Base-by-base conservation (phyloP, 2,329 filamentous ascomycete species). In the Ciborinia camelliae region DNA sequence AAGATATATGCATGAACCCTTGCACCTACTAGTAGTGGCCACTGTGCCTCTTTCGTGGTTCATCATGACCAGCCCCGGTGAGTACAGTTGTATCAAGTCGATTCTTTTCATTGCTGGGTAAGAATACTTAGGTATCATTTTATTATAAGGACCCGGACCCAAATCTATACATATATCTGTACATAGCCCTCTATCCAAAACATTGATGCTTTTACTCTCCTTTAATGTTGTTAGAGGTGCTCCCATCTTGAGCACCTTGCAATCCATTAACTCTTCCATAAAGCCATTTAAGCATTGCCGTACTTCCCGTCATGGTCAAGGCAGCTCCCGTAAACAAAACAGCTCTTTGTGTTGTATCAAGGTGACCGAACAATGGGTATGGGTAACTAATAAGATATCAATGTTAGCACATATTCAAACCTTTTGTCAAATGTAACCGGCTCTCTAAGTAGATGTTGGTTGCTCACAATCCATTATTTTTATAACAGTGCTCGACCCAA, bases 331-430 rank as follows among this genome's bases (percentile, higher is more conserved):
- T 81, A 70, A 96, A 96, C 12, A 96, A 79, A 0, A 84, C 77
- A 10, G 87, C 79, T 26, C 93, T 84, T 73, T 92, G 87, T 57
- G 79, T 74, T 0, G 86, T 89, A 58, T 81, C 82, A 50, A 96
- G 78, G 52, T 90, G 75, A 10, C 81, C 87, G 68, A 97, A 94
- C 32, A 97, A 82, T 1, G 93, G 92, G 76, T 97, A 97, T 0
- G 92, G 92, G 71, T 96, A 96, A 81, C 87, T 90, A 70, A n/a
- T n/a, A n/a, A n/a, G 2, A 39, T 32, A 26, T 20, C n/a, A 14
- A 10, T 3, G 57, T 72, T 60, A 70, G 64, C 18, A 62, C n/a
- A 8, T 1, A 1, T 26, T 5, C 4, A 41, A 30, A 41, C 14
- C 23, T 7, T 26, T 47, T 4, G 14, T 23, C 20, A 26, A 28